Evolutionary conservation across 2,329 filamentous ascomycete species (phyloP).

Genomic region (Beauveria brongniartii): DNA sequence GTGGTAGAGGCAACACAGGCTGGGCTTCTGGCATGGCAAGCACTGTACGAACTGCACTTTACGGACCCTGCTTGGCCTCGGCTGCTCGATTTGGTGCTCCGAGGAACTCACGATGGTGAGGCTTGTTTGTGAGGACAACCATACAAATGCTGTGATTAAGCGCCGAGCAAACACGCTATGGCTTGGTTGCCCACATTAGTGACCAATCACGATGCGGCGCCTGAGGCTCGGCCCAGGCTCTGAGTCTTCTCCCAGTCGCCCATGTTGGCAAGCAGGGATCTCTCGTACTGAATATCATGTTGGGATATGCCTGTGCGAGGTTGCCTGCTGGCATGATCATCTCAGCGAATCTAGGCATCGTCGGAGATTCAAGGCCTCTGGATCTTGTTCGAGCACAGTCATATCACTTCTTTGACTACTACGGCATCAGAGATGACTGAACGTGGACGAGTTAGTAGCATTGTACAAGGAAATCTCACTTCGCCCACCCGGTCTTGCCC

Average conservation of each 20-base stretch:
- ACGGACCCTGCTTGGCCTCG: not conserved
- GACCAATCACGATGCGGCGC: not conserved
- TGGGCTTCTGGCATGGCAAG: not conserved
- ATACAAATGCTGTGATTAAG: constrained; percentile 4
- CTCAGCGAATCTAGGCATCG: too few relatives aligned
- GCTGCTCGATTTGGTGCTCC: not conserved
- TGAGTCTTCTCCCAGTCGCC: not conserved
- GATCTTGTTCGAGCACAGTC: too few relatives aligned
- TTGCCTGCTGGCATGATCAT: too few relatives aligned
- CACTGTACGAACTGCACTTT: not conserved
- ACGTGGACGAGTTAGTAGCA: not conserved
- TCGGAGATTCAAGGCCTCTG: too few relatives aligned
- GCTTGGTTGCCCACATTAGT: not conserved
- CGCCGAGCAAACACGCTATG: constrained; percentile 9
- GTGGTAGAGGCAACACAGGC: not conserved
- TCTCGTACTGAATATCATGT: too few relatives aligned
- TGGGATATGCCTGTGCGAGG: too few relatives aligned
- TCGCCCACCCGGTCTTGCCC: not conserved
- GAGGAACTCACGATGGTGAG: not conserved
- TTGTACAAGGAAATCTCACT: not conserved
- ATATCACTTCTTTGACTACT: not conserved
- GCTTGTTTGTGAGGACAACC: not conserved
- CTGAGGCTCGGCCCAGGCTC: not conserved
- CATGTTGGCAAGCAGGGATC: not conserved
- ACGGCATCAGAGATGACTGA: not conserved